Conservation (phyloP, 129 eudicot species). For the Flaveria brownii region DNA sequence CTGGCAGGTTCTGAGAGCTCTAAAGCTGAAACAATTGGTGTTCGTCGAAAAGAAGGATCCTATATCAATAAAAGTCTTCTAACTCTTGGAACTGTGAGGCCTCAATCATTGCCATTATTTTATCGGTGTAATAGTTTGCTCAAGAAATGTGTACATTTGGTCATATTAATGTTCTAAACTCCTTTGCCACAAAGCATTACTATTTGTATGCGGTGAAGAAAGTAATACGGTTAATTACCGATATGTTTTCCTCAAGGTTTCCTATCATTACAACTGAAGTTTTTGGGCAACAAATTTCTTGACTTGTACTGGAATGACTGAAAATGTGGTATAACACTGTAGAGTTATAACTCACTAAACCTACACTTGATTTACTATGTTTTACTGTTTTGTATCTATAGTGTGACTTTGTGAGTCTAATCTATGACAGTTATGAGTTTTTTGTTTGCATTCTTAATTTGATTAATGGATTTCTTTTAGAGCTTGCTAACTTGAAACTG, state of each 20-base stretch:
- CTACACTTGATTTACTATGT: background rate
- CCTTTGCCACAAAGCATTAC: slow-evolving; percentile 26
- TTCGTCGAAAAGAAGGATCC: slow-evolving; percentile 95
- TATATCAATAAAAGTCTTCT: slow-evolving; percentile 94
- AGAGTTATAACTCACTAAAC: background rate
- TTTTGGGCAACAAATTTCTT: slow-evolving; percentile 14
- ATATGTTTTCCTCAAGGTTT: background rate
- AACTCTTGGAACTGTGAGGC: slow-evolving; percentile 99
- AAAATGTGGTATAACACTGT: background rate
- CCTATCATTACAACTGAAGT: slow-evolving; percentile 12
- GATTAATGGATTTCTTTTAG: slow-evolving; percentile 8
- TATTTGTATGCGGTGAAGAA: slow-evolving; percentile 19
- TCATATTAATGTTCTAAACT: slow-evolving; percentile 20
- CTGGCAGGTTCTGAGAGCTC: slow-evolving; percentile 99
- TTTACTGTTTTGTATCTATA: slow-evolving; percentile 1
- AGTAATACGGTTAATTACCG: background rate
- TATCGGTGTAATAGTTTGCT: slow-evolving; percentile 44
- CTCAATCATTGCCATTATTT: slow-evolving; percentile 48
- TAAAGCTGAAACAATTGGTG: slow-evolving; percentile 86
- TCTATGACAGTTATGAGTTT: background rate
- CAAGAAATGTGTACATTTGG: slow-evolving; percentile 30
- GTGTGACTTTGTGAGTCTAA: background rate
- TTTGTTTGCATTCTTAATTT: background rate
- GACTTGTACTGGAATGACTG: slow-evolving; percentile 1
- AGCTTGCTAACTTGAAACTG: slow-evolving; percentile 27